Conservation (phyloP, 768 basidiomycete species). For the Cyathus striatus region DNA sequence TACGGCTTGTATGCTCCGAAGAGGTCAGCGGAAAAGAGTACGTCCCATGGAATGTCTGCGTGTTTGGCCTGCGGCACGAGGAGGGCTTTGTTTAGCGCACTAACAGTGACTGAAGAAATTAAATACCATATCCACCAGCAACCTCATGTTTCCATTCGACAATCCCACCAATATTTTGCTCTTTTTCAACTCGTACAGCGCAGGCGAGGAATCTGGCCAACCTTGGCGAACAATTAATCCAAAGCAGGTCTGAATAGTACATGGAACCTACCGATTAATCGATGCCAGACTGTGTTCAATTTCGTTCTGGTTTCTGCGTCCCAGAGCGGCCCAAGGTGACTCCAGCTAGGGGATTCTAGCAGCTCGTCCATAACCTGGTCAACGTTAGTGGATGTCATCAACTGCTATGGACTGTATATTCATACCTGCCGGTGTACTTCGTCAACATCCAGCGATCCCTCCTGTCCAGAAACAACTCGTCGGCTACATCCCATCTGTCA, state of each 20-base stretch:
- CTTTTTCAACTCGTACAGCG: slow-evolving; percentile 47
- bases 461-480: slow-evolving; percentile 36
- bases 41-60: slow-evolving; percentile 60
- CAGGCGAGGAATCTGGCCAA: slow-evolving; percentile 51
- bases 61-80: slow-evolving; percentile 46
- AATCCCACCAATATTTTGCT: slow-evolving; percentile 44
- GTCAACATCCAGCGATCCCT: slow-evolving; percentile 49
- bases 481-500: slow-evolving; percentile 25
- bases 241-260: neutral
- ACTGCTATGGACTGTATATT: neutral
- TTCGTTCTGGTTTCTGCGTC: slow-evolving; percentile 35
- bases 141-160: slow-evolving; percentile 60
- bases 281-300: slow-evolving; percentile 55
- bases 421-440: slow-evolving; percentile 48
- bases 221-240: slow-evolving; percentile 24
- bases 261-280: slow-evolving; percentile 39
- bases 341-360: slow-evolving; percentile 45
- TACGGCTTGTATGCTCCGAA: slow-evolving; percentile 66
- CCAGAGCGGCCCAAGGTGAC: slow-evolving; percentile 38
- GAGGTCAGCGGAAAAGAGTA: slow-evolving; percentile 54
- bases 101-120: neutral
- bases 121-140: slow-evolving; percentile 57
- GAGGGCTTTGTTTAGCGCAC: neutral
- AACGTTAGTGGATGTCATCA: neutral
- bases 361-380: slow-evolving; percentile 55